Evolutionary conservation across 495 filamentous ascomycete species (phyloP), one percentile per base, ranked within the genome.

Genomic region (Venustampulla echinocandica): DNA sequence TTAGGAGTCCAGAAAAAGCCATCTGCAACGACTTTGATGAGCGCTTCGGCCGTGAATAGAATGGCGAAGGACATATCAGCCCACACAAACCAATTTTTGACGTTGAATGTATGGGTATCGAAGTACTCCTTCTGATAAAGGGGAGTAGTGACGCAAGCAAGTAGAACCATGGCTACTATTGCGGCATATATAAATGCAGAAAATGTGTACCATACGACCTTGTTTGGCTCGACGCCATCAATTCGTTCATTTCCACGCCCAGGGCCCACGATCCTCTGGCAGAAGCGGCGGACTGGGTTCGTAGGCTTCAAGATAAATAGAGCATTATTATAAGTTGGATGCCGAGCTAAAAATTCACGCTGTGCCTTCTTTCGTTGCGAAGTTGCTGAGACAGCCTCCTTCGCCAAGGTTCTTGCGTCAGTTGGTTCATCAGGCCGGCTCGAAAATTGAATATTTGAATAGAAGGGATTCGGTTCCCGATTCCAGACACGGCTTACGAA

Each of bases 1-100:
- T 99, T 96, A 0, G 92, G 92, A 0, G 92, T 95, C 79, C 83
- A 97, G 64, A 96, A 90, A 57, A 95, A 85, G 15, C 92, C 92
- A 68, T 99, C 92, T 0, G 92, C 92, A 50, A 99, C 78, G 27
- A 96, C 82, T 64, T 97, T 97, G 69, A 99, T 90, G 17, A 76
- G 52, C 0, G 90, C 89, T 61, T 99, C 92, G 15, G 90, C 53
- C 0, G 84, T 82, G 65, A 99, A 99, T 18, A 97, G 60, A 7
- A 80, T 66, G 17, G 90, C 90, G 62, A 99, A 99, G 18, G 85
- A 81, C 56, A 90, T 69, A 64, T 99, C 92, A 6, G 85, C 82
- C 68, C 84, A 95, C 7, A 87, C 81, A 56, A 97, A 99, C 92
- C 92, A 99, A 55, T 88, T 90, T 48, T 71, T 71, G 33, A 72